Percentiles rank a stretch among this genome's conserved stretches.
These are phyloP conservation scores for Termitomyces heimii DNA, from an alignment of 768 basidiomycete species.

Conservation along the genomic window DNA sequence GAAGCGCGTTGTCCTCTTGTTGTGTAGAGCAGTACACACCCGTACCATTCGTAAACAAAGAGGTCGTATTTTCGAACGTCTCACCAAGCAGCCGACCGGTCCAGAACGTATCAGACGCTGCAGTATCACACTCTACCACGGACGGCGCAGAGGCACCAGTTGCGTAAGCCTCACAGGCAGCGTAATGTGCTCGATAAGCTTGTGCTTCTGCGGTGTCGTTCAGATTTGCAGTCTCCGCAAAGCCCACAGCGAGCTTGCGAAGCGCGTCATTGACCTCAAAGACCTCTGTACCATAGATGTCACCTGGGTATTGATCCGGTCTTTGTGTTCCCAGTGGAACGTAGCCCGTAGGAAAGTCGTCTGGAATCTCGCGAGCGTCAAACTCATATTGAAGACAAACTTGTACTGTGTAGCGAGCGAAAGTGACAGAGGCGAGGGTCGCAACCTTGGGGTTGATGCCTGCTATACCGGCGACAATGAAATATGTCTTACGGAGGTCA, in stretches of 20 bases:
- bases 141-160: slow-evolving; percentile 6
- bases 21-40: slow-evolving; percentile 9
- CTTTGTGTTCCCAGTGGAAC: slow-evolving; percentile 4
- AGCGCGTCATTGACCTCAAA: slow-evolving; percentile 11
- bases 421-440: slow-evolving; percentile 6
- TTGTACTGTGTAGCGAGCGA: slow-evolving; percentile 7
- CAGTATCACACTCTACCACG: slow-evolving; percentile 9
- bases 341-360: slow-evolving; percentile 7
- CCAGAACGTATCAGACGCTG: slow-evolving; percentile 8
- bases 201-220: slow-evolving; percentile 1
- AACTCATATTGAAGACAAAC: slow-evolving; percentile 10
- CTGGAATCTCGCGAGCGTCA: slow-evolving; percentile 8
- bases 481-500: background rate
- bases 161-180: background rate
- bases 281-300: slow-evolving; percentile 10
- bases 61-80: slow-evolving; percentile 6
- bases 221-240: background rate
- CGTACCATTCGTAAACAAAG: slow-evolving; percentile 7
- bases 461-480: background rate
- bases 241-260: background rate
- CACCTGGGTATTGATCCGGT: slow-evolving; percentile 2
- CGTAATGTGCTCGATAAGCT: background rate
- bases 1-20: slow-evolving; percentile 10
- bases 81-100: slow-evolving; percentile 1
- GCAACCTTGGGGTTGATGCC: slow-evolving; percentile 2